A percentile compares a stretch with the other conserved stretches of the same genome.
Evolutionary conservation across 768 basidiomycete genomes (phyloP).

Genomic region (Pleurotus tuber-regium): DNA sequence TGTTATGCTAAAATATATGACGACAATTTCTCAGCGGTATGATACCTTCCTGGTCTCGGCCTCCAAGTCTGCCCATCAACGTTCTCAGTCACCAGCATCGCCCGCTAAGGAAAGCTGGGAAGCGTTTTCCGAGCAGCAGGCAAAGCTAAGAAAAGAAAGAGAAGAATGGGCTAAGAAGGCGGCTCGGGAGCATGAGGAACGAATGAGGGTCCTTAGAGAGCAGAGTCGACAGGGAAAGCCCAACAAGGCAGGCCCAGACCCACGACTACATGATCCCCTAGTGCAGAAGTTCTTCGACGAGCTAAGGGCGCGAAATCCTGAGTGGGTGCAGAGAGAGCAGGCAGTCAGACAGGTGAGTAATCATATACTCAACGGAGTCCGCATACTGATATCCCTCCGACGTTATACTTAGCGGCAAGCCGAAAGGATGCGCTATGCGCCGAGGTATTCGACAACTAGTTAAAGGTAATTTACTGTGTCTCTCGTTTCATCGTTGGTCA

Average conservation of each 20-base stretch:
- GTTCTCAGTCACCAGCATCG: background rate
- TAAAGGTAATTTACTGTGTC: background rate
- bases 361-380: background rate
- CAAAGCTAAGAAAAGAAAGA: conserved; percentile 44
- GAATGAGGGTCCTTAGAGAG: conserved; percentile 42
- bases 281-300: conserved; percentile 55
- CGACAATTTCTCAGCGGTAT: background rate
- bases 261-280: conserved; percentile 36
- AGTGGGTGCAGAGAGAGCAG: conserved; percentile 56
- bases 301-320: conserved; percentile 54
- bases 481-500: background rate
- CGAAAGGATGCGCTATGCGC: conserved; percentile 9
- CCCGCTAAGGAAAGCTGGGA: conserved; percentile 16
- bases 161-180: conserved; percentile 53
- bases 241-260: conserved; percentile 35
- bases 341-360: conserved; percentile 46
- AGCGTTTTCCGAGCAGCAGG: conserved; percentile 36
- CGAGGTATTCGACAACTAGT: conserved; percentile 4
- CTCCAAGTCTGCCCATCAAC: background rate
- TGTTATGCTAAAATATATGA: no score
- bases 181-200: conserved; percentile 46
- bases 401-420: conserved; percentile 9
- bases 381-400: background rate
- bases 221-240: conserved; percentile 9
- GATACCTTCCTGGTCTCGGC: background rate